A percentile compares a stretch with the other conserved stretches of the same genome.
These are phyloP conservation scores for Alternaria incomplexa DNA, from an alignment of 2,329 filamentous ascomycete species.

Conservation along the genomic window DNA sequence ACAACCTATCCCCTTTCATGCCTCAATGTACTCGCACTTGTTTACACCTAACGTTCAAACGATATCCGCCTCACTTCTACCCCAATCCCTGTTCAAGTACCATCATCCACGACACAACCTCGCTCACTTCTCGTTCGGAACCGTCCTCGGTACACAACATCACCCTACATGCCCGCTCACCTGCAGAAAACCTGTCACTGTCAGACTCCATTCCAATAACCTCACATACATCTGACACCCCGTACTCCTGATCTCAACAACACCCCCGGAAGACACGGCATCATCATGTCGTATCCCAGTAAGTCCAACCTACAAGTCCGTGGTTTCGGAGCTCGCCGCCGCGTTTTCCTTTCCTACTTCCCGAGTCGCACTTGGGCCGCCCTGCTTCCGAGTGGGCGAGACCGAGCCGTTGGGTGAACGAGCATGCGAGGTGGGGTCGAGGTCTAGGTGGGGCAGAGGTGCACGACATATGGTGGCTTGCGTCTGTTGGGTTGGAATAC, in stretches of 20 bases:
- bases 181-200: not conserved
- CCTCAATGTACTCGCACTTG: not conserved
- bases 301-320: not conserved
- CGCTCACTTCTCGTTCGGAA: not conserved
- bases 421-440: not conserved
- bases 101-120: not conserved
- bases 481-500: not conserved
- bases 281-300: not conserved
- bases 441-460: not conserved
- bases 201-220: constrained; percentile 10
- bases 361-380: constrained; percentile 4
- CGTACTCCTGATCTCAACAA: not conserved
- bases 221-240: constrained; percentile 5
- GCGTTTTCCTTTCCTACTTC: not conserved
- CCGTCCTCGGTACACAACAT: not conserved
- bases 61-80: not conserved
- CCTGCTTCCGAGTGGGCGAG: not conserved
- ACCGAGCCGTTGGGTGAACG: not conserved
- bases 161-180: not conserved
- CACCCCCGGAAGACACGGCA: not conserved
- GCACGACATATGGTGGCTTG: not conserved
- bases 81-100: not conserved
- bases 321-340: not conserved
- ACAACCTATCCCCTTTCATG: not conserved
- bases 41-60: not conserved